Percentiles rank a stretch among this genome's conserved stretches.
These are phyloP conservation scores for Pythium vanterpoolii DNA, from an alignment of 352 stramenopile genomes.

Conservation along the genomic window DNA sequence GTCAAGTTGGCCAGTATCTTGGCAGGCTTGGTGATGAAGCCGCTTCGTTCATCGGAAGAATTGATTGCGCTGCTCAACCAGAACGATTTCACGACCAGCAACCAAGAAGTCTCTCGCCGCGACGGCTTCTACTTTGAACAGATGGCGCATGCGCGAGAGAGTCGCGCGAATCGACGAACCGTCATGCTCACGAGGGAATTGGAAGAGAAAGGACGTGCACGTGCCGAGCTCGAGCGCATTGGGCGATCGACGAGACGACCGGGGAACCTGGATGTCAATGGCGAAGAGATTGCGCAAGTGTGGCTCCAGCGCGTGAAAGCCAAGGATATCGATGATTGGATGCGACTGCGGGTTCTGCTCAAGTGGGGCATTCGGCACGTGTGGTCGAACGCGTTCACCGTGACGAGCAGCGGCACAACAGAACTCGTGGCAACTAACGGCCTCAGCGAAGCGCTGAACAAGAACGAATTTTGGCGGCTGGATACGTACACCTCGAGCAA, in stretches of 20 bases:
- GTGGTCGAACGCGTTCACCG: slow-evolving; percentile 34
- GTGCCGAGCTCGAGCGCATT: slow-evolving; percentile 65
- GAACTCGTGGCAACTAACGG: slow-evolving; percentile 16
- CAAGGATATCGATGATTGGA: slow-evolving; percentile 86
- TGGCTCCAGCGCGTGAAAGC: slow-evolving; percentile 82
- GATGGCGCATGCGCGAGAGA: slow-evolving; percentile 74
- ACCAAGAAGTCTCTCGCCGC: slow-evolving; percentile 69
- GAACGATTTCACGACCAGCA: slow-evolving; percentile 64
- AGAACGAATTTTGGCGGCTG: slow-evolving; percentile 78
- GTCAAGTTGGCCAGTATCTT: slow-evolving; percentile 68
- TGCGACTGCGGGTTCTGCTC: slow-evolving; percentile 70
- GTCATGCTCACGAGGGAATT: slow-evolving; percentile 57
- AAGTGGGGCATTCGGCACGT: slow-evolving; percentile 83
- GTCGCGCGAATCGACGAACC: slow-evolving; percentile 48
- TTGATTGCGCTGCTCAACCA: slow-evolving; percentile 47
- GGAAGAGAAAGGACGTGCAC: slow-evolving; percentile 58
- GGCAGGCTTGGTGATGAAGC: slow-evolving; percentile 51
- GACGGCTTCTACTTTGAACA: slow-evolving; percentile 86
- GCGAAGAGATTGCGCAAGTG: slow-evolving; percentile 32
- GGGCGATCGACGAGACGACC: slow-evolving; percentile 49
- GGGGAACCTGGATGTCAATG: slow-evolving; percentile 3
- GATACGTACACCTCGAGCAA: slow-evolving; percentile 88
- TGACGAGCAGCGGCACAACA: slow-evolving; percentile 4
- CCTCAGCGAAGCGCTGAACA: slow-evolving; percentile 23
- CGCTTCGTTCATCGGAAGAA: slow-evolving; percentile 68